Conservation (phyloP, 2,329 filamentous ascomycete genomes). For the Fusarium multiceps region DNA sequence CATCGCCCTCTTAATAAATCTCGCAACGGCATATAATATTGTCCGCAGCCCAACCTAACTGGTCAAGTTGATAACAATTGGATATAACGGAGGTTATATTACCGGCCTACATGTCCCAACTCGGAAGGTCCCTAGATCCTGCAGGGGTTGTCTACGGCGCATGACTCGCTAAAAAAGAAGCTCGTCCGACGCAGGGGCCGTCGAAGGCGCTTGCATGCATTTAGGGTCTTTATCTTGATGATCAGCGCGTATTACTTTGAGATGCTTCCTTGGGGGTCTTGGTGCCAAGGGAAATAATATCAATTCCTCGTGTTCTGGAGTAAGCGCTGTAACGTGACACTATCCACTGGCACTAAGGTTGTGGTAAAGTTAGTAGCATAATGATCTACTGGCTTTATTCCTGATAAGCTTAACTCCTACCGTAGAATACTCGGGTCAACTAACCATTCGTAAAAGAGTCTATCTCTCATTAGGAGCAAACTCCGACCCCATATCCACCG, state of each 20-base stretch:
- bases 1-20: conserved; percentile 4
- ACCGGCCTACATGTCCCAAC: conserved; percentile 17
- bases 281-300: neutral
- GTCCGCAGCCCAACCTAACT: neutral
- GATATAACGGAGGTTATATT: conserved; percentile 6
- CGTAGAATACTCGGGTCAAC: neutral
- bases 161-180: conserved; percentile 17
- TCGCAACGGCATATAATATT: conserved; percentile 2
- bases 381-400: neutral
- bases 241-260: neutral
- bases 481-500: conserved; percentile 11
- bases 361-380: neutral
- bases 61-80: conserved; percentile 16
- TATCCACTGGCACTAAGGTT: neutral
- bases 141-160: conserved; percentile 13
- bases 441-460: neutral
- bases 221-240: neutral
- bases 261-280: neutral
- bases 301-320: neutral
- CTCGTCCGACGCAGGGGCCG: conserved; percentile 22
- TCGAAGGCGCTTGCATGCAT: neutral
- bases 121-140: conserved; percentile 21
- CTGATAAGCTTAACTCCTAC: conserved; percentile 22
- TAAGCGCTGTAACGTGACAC: neutral
- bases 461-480: neutral